Evolutionary conservation across 306 rosid genomes (phyloP).

Genomic region (Quercus parvula): DNA sequence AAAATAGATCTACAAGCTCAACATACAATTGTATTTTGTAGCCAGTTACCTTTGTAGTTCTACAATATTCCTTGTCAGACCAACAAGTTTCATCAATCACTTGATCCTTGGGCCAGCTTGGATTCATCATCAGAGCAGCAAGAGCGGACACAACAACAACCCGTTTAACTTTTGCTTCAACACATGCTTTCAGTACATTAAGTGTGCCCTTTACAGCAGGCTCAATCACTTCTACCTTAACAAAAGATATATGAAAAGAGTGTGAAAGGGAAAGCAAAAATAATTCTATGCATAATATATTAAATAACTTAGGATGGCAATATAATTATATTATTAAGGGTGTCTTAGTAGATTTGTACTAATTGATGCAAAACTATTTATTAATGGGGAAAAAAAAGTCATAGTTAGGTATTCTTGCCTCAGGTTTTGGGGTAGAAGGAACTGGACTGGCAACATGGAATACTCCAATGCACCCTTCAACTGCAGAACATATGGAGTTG

Average conservation of each 20-base stretch:
- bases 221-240: slow-evolving; percentile 25
- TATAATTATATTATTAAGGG: background rate
- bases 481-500: slow-evolving; percentile 33
- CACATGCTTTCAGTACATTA: slow-evolving; percentile 40
- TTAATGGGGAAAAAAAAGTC: background rate
- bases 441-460: slow-evolving; percentile 57
- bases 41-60: slow-evolving; percentile 25
- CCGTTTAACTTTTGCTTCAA: slow-evolving; percentile 35
- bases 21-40: background rate
- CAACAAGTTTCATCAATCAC: slow-evolving; percentile 43
- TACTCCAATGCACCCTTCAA: slow-evolving; percentile 42
- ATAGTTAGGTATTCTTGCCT: slow-evolving; percentile 20
- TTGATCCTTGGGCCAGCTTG: slow-evolving; percentile 30
- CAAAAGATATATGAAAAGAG: background rate
- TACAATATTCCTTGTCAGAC: slow-evolving; percentile 44
- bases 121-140: slow-evolving; percentile 27
- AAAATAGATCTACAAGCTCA: background rate
- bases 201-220: slow-evolving; percentile 30
- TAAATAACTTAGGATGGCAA: no score
- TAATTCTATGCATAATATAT: no score
- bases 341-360: background rate
- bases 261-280: no score
- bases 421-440: slow-evolving; percentile 38
- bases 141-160: slow-evolving; percentile 39
- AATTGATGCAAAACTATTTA: background rate